phyloP scores from a whole-genome alignment of 176 grass and related monocot genomes.

The Aegilops tauschii region DNA sequence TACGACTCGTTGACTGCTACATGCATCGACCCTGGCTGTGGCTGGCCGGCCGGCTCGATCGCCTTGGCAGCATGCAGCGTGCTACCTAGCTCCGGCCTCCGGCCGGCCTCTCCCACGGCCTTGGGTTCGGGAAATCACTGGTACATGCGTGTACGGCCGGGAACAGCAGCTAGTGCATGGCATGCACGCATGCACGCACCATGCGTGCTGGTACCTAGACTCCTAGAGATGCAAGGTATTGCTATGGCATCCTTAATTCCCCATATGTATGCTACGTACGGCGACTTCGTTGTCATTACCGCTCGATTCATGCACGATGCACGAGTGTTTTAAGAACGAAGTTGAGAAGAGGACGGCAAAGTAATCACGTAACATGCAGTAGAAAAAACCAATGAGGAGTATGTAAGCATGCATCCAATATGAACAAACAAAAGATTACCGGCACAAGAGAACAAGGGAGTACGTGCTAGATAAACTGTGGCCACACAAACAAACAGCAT shows the following conservation, averaged over 20 bases:
- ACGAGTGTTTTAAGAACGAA: no score
- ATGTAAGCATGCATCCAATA: slow-evolving; percentile 28
- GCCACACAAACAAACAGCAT: slow-evolving; percentile 2
- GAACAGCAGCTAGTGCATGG: slow-evolving; percentile 7
- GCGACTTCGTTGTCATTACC: not conserved
- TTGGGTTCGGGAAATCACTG: slow-evolving; percentile 28
- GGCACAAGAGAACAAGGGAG: not conserved
- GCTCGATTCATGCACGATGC: not conserved
- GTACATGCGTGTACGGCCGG: not conserved
- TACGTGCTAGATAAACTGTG: not conserved
- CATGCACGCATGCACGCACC: no score
- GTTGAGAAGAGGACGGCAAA: no score
- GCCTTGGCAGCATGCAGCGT: slow-evolving; percentile 51
- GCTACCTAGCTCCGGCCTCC: not conserved
- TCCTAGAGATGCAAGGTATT: not conserved
- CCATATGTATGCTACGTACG: not conserved
- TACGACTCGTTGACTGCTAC: slow-evolving; percentile 46
- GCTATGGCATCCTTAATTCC: not conserved
- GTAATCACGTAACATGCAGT: not conserved
- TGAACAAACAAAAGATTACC: not conserved
- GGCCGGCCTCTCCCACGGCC: not conserved
- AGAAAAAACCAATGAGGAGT: not conserved
- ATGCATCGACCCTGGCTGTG: slow-evolving; percentile 23
- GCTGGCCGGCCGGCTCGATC: slow-evolving; percentile 28
- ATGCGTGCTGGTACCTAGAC: not conserved